phyloP scores from a whole-genome alignment of 495 filamentous ascomycete species.

The Neurospora sp. region DNA sequence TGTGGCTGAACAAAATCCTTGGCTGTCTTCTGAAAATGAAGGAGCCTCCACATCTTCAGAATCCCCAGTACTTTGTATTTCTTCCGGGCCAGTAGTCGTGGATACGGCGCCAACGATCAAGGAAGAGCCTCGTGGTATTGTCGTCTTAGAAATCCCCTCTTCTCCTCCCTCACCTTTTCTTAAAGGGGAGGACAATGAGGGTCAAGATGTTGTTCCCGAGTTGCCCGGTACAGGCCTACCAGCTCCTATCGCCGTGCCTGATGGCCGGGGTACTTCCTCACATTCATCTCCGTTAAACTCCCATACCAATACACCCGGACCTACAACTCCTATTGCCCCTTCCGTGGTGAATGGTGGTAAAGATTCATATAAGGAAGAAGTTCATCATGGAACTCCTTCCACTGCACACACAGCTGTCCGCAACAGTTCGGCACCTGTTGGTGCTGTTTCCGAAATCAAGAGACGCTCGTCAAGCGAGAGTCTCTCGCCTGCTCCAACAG shows the following conservation, averaged over 20 bases:
- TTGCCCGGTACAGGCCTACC: neutral
- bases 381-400: neutral
- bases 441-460: neutral
- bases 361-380: neutral
- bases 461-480: neutral
- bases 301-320: neutral
- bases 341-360: neutral
- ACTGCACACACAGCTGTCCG: neutral
- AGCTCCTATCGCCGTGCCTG: neutral
- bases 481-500: neutral
- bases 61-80: neutral
- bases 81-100: neutral
- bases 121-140: neutral
- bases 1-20: neutral
- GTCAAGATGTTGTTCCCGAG: neutral
- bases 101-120: neutral
- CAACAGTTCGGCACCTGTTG: neutral
- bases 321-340: neutral
- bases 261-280: neutral
- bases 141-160: neutral
- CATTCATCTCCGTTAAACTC: neutral
- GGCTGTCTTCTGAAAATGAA: neutral
- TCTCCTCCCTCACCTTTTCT: neutral
- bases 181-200: neutral
- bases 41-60: neutral